Evolutionary conservation across 306 rosid genomes (phyloP), one percentile per base, ranked within the genome.

Genomic region (Ormosia emarginata): DNA sequence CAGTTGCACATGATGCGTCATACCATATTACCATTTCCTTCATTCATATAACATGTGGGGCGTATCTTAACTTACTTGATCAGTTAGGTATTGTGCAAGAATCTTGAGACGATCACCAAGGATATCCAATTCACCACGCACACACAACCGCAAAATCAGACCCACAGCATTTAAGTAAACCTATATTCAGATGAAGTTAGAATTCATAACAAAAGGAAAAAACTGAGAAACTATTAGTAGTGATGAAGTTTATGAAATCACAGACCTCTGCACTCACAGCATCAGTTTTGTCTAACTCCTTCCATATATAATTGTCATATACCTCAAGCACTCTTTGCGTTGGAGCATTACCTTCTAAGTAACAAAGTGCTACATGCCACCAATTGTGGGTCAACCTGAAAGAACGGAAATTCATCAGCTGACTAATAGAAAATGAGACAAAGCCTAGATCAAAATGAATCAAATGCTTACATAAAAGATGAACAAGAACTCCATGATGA

Each of bases 341-440:
- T 24, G 91, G 90, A 78, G 90, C 91, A 86, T 81, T 75, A 18
- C 96, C 99, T 87, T 95, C 99, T 79, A 95, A 70, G 90, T 88
- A 92, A 81, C 99, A 93, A 78, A 95, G 93, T 52, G 98, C 94
- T 32, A 90, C 98, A 87, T 95, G 99, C 97, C 99, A 95, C 98
- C 99, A 93, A 82, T 95, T 95, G 86, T 93, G 99, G n/a, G 99
- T 89, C 79, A 95, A 49, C 96, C 98, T 95, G 94, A 85, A 80
- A 70, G 52, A 85, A 46, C 7, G 29, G 3, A 1, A 56, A 47
- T 33, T 66, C 65, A 40, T 68, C 79, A 52, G 78, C 37, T 67
- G 71, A 43, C 39, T 62, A 71, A 71, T n/a, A 41, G 24, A 52
- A 79, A 69, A 66, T 46, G 75, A 74, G 68, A 73, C 32, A 33